A percentile compares a stretch with the other conserved stretches of the same genome.
phyloP scores from a whole-genome alignment of 139 green algal species.

The Mesotaenium endlicherianum region DNA sequence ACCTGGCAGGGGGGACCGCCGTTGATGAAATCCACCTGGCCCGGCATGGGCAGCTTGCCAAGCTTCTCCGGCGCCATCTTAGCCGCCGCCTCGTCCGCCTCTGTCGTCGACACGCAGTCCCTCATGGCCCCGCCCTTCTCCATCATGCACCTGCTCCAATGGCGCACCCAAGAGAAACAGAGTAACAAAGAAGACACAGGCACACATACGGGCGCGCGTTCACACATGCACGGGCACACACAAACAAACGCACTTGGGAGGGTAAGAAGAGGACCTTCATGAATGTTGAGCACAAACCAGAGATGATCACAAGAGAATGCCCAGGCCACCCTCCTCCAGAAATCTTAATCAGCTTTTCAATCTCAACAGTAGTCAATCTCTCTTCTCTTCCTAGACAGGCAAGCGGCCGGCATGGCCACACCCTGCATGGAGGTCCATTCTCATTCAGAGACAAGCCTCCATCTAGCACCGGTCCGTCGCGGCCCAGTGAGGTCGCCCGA shows the following conservation, averaged over 20 bases:
- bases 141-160: slow-evolving; percentile 75
- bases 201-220: neutral
- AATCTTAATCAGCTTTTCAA: neutral
- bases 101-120: slow-evolving; percentile 62
- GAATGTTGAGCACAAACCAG: too few relatives aligned
- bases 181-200: slow-evolving; percentile 10
- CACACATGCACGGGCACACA: slow-evolving; percentile 5
- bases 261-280: too few relatives aligned
- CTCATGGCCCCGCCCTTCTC: slow-evolving; percentile 63
- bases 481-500: too few relatives aligned
- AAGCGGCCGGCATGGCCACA: too few relatives aligned
- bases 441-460: slow-evolving; percentile 2
- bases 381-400: too few relatives aligned
- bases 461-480: neutral
- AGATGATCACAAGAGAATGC: neutral
- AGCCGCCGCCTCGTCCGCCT: slow-evolving; percentile 25
- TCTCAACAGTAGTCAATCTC: too few relatives aligned
- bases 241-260: neutral
- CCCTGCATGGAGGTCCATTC: too few relatives aligned
- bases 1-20: slow-evolving; percentile 85
- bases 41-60: slow-evolving; percentile 70
- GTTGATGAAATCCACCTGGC: slow-evolving; percentile 93
- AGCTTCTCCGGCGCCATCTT: slow-evolving; percentile 1
- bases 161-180: neutral
- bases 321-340: neutral